A percentile compares a stretch with the other conserved stretches of the same genome.
Conservation (phyloP, 805 yeast genomes). For the Metschnikowia picachoensis region DNA sequence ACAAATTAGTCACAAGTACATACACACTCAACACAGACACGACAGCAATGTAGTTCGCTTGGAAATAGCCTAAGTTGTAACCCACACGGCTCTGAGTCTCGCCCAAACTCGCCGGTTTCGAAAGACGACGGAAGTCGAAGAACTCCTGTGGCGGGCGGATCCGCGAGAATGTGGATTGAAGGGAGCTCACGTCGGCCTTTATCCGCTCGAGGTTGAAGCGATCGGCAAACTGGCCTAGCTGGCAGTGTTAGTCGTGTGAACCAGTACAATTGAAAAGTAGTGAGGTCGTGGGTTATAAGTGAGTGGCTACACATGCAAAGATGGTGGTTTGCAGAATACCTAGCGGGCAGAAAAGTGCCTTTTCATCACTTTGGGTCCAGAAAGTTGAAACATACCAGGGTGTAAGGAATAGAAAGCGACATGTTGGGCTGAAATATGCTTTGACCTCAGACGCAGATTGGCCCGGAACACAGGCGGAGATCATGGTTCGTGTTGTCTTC, state of each 20-base stretch:
- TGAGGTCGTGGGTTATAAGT: too few species aligned
- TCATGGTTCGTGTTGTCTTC: too few species aligned
- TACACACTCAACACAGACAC: constrained; percentile 72
- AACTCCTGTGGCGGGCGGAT: constrained; percentile 90
- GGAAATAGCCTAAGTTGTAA: constrained; percentile 82
- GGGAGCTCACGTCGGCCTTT: constrained; percentile 28
- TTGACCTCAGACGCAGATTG: too few species aligned
- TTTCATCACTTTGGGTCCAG: too few species aligned
- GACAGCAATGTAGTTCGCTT: constrained; percentile 78
- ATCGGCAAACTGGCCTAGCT: constrained; percentile 14
- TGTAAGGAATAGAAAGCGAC: constrained; percentile 34
- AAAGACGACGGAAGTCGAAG: constrained; percentile 82
- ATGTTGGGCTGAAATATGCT: background rate
- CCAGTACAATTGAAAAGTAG: too few species aligned
- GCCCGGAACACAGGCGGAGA: too few species aligned
- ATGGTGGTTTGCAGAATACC: too few species aligned
- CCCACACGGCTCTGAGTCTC: constrained; percentile 87
- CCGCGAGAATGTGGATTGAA: constrained; percentile 65
- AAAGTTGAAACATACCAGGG: constrained; percentile 32
- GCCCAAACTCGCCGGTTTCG: constrained; percentile 85
- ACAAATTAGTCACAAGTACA: constrained; percentile 80
- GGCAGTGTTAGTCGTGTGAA: constrained; percentile 1
- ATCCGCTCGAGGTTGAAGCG: constrained; percentile 24
- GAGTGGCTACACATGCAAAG: too few species aligned
- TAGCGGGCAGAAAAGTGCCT: too few species aligned